phyloP scores from a whole-genome alignment of 495 filamentous ascomycete species.

The Xanthoparmelia taractica region DNA sequence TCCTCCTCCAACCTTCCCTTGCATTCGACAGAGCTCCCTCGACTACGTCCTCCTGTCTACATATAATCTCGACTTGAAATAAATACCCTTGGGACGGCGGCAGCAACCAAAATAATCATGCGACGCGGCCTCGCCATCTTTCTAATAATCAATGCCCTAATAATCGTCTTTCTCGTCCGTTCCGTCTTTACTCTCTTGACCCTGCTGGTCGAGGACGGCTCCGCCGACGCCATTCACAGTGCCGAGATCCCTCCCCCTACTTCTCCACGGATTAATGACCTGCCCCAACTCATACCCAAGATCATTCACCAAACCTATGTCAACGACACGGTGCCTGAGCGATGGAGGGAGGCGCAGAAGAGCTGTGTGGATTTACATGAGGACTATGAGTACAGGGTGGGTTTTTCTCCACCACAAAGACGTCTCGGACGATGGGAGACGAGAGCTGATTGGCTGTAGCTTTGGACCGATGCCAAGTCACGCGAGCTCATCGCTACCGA shows the following conservation, averaged over 20 bases:
- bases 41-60: neutral
- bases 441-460: conserved; percentile 49
- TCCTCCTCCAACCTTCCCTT: neutral
- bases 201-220: conserved; percentile 59
- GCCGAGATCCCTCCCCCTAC: conserved; percentile 58
- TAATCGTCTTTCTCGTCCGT: conserved; percentile 52
- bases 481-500: conserved; percentile 67
- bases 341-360: conserved; percentile 66
- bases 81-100: neutral
- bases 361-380: conserved; percentile 68
- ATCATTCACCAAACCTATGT: conserved; percentile 87
- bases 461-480: conserved; percentile 79
- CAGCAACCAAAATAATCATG: conserved; percentile 35
- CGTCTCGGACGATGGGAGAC: conserved; percentile 12
- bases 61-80: neutral
- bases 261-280: conserved; percentile 50
- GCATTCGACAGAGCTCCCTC: neutral
- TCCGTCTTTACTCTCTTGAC: conserved; percentile 57
- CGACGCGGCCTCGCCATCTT: conserved; percentile 57
- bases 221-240: conserved; percentile 54
- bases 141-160: conserved; percentile 51
- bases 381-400: conserved; percentile 76
- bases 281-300: conserved; percentile 69
- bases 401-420: conserved; percentile 16
- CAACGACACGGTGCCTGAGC: conserved; percentile 65